Evolutionary conservation across 345 rosid genomes (phyloP), one percentile per base, ranked within the genome.

Genomic region (Orychophragmus violaceus): DNA sequence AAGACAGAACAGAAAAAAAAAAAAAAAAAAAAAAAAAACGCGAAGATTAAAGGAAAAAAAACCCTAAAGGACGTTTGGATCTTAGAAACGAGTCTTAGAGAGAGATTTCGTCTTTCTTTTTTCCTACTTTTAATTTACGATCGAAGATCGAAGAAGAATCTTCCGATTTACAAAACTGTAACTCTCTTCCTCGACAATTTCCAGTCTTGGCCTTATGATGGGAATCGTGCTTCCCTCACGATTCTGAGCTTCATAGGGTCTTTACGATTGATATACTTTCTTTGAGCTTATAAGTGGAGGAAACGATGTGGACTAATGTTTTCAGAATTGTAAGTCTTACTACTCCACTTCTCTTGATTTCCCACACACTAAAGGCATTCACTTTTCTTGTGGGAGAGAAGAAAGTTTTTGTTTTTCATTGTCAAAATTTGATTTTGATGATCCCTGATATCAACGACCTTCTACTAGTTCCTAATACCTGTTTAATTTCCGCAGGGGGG

Each of bases 231-330:
- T n/a, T 35, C 10, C 24, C 29, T 35, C 19, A 14, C 59, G 62
- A 33, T 57, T 35, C 29, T 5, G 28, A 60, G 37, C 35, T 39
- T 59, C 48, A 12, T 19, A 56, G 44, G 48, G 16, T 41, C 24
- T 59, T 3, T 4, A 69, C 46, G 21, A 8, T 8, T 63, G 70
- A 1, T 27, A n/a, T n/a, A n/a, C n/a, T n/a, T n/a, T n/a, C n/a
- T 56, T 16, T 33, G 37, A 48, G 32, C 29, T 0, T 55, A 54
- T 30, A 17, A 25, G 17, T 46, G 9, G 8, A 39, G 33, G 60
- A 9, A 32, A 53, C 6, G 8, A 36, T 90, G 97, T 90, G 95
- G 97, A 88, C 97, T 19, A 90, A 90, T 68, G 93, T 88, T 66
- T 90, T 90, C 66, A 82, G 78, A 83, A 86, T 90, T 66, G 97